phyloP scores from a whole-genome alignment of 2,329 filamentous ascomycete species.

The Purpureocillium takamizusanense region DNA sequence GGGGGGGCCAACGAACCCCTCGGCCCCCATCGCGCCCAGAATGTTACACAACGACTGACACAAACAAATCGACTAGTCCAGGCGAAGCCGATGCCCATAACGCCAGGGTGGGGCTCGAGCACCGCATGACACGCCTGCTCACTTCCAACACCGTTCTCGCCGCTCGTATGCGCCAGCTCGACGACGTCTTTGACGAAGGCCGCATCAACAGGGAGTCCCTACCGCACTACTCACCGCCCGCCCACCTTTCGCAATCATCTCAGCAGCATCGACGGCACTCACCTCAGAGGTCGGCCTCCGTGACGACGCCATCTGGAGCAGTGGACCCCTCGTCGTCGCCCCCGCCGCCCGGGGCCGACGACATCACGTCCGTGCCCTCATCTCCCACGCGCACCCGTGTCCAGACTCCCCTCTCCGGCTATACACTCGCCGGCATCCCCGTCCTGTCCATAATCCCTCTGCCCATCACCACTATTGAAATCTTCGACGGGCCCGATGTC shows the following conservation, averaged over 20 bases:
- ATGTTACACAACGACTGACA: not conserved
- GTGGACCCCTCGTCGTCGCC: not conserved
- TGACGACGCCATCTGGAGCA: too few relatives aligned
- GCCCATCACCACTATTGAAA: conserved; percentile 19
- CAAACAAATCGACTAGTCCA: conserved; percentile 13
- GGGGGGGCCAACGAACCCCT: too few relatives aligned
- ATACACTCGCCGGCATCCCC: conserved; percentile 20
- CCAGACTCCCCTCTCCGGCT: conserved; percentile 17
- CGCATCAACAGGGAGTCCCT: conserved; percentile 7
- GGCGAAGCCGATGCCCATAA: conserved; percentile 25
- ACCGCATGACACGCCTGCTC: conserved; percentile 22
- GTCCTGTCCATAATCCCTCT: conserved; percentile 21
- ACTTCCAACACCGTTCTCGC: conserved; percentile 24
- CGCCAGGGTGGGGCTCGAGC: conserved; percentile 22
- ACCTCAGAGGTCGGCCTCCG: conserved; percentile 1
- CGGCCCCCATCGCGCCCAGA: not conserved
- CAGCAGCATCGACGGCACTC: conserved; percentile 6
- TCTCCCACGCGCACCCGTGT: conserved; percentile 6
- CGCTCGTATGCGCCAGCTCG: conserved; percentile 18
- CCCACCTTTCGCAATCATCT: conserved; percentile 3
- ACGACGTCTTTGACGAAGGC: conserved; percentile 12
- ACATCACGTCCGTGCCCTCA: conserved; percentile 7
- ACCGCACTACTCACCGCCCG: conserved; percentile 7
- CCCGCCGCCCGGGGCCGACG: not conserved
- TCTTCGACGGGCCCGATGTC: conserved; percentile 21